Conservation (phyloP, 768 basidiomycete genomes). For the Punctularia strigosozonata region DNA sequence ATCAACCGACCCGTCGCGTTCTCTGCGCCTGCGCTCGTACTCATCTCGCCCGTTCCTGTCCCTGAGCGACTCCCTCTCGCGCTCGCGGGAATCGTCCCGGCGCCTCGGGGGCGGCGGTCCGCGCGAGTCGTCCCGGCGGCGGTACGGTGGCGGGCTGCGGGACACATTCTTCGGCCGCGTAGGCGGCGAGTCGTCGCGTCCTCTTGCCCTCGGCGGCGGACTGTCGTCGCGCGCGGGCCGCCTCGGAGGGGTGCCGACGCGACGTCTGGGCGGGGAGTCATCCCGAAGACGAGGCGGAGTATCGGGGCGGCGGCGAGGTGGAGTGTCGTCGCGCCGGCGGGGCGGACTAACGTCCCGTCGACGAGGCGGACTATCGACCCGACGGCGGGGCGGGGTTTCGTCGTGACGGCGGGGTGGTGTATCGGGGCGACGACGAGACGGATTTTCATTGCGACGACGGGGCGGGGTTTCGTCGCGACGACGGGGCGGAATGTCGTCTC, state of each 20-base stretch:
- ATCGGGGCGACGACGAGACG: too few species aligned
- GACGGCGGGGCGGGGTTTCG: constrained; percentile 2
- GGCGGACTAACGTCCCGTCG: constrained; percentile 10
- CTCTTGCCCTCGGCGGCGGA: constrained; percentile 5
- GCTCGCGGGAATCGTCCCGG: constrained; percentile 2
- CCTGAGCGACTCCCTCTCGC: constrained; percentile 4
- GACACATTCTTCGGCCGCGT: too few species aligned
- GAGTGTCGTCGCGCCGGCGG: constrained; percentile 9
- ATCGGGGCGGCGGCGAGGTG: constrained; percentile 13
- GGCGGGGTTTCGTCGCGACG: too few species aligned
- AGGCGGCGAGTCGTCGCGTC: constrained; percentile 3
- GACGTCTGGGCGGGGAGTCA: constrained; percentile 5
- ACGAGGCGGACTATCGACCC: constrained; percentile 6
- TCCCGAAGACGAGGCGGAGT: constrained; percentile 12
- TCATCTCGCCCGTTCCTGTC: constrained; percentile 7
- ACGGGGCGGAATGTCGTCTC: too few species aligned
- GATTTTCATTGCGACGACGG: too few species aligned
- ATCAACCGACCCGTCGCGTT: too few species aligned
- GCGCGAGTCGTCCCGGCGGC: constrained; percentile 1
- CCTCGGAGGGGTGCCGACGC: not conserved
- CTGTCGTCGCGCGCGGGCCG: constrained; percentile 6
- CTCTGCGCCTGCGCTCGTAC: too few species aligned
- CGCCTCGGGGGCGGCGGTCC: constrained; percentile 4
- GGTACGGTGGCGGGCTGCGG: too few species aligned
- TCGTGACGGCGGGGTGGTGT: constrained; percentile 6